These are phyloP conservation scores for Fonsecaea multimorphosa DNA, from an alignment of 2,329 filamentous ascomycete genomes.

Conservation along the genomic window DNA sequence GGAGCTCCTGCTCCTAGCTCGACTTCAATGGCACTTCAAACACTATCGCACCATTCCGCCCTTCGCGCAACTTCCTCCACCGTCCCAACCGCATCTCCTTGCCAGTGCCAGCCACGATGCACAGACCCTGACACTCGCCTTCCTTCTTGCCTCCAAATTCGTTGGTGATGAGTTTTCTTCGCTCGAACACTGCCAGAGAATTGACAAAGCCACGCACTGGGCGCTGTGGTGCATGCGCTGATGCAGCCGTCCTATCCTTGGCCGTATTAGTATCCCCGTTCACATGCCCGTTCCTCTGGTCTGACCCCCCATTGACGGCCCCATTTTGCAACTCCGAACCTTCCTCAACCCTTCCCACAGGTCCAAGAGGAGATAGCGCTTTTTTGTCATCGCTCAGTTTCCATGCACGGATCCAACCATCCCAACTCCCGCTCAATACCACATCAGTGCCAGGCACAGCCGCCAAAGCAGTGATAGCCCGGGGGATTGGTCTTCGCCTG, in stretches of 20 bases:
- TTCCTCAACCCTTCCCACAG: conserved; percentile 59
- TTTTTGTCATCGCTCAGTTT: conserved; percentile 81
- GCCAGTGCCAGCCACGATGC: conserved; percentile 82
- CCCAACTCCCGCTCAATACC: conserved; percentile 92
- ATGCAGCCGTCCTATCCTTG: conserved; percentile 26
- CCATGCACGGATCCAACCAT: conserved; percentile 86
- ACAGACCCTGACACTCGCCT: conserved; percentile 64
- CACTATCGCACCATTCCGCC: conserved; percentile 82
- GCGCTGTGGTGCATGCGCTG: conserved; percentile 34
- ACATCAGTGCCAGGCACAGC: conserved; percentile 90
- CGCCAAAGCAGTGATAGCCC: conserved; percentile 88
- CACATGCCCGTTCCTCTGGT: conserved; percentile 10
- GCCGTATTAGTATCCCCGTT: conserved; percentile 28
- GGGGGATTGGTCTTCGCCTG: conserved; percentile 70
- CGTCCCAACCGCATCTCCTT: conserved; percentile 84
- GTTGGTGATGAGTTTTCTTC: conserved; percentile 73
- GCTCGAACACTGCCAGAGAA: conserved; percentile 84
- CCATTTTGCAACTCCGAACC: conserved; percentile 25
- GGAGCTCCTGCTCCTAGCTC: not conserved
- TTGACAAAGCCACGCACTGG: conserved; percentile 74
- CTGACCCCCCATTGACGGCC: not conserved
- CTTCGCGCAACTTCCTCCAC: conserved; percentile 69
- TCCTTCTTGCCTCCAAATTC: conserved; percentile 51
- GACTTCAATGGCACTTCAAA: conserved; percentile 72
- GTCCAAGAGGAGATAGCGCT: conserved; percentile 73